Base-by-base conservation (phyloP, 2,329 filamentous ascomycete species). In the Exophiala sp. region DNA sequence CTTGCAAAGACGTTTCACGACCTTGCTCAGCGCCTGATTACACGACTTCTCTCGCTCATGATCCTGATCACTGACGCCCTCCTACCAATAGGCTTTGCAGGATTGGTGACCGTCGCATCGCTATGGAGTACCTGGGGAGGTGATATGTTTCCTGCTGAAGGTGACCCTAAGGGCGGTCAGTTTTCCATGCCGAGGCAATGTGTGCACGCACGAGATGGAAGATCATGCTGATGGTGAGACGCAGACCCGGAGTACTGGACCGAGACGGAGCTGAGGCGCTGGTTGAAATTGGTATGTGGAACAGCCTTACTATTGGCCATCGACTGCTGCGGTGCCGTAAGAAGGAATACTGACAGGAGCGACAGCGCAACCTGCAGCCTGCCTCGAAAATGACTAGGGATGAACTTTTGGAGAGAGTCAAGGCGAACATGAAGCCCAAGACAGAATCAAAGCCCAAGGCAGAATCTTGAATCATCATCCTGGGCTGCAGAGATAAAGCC, bases 71-170 rank as follows among this genome's bases (percentile, higher is more conserved):
- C 39, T 38, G 48, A 54, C 29, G 14, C 43, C n/a, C 50, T 46
- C 34, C 41, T 50, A 8, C 55, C 57, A 64, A 51, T 73, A 85
- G 89, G 85, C 14, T 96, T 96, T 68, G 85, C 87, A 3, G 89
- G 88, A 8, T 79, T 95, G 48, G 81, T 96, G 11, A 88, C 88
- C 5, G 89, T 88, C 1, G 90, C 87, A 1, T 87, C 90, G 12
- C 84, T 83, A 39, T 96, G 88, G 86, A 81, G 83, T 14, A 92
- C 96, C 64, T 95, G 88, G 85, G 90, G 90, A 52, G 80, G 83
- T 49, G 89, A 92, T 59, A 81, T 96, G 65, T 95, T 96, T 65
- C 91, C 91, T 1, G 71, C 81, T 3, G 76, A 84, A 61, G 57
- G 77, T 44, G 91, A 96, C 67, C 90, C 91, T n/a, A 88, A 76